Base-by-base conservation (phyloP, 73 alveolate genomes). In the Blepharisma japonicum region DNA sequence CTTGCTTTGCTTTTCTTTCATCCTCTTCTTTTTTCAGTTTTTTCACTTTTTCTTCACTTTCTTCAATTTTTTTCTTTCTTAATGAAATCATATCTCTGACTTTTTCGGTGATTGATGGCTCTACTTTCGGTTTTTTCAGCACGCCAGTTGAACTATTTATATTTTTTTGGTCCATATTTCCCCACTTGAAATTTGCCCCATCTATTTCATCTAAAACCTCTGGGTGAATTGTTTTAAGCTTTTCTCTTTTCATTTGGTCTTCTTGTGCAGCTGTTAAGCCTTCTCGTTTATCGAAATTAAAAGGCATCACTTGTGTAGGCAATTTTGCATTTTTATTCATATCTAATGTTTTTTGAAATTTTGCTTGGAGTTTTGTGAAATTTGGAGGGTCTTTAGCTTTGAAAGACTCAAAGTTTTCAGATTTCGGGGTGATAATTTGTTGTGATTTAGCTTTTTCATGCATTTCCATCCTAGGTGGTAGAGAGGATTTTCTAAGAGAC, bases 401-500 rank as follows among this genome's bases (percentile, higher is more conserved):
- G 6, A 83, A 81, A n/a, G 91, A 70, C 6, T 89, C 71, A 79
- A 89, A 89, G 51, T 85, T 79, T 56, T 84, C 80, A 90, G 90
- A 77, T 71, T 83, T 79, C 83, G 55, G 83, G 7, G 72, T 55
- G 18, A 9, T 45, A 18, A 71, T 49, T 68, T 82, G 74, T 18
- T 11, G 79, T 71, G 92, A 86, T 83, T 84, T 93, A 49, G 83
- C 83, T 77, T 89, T 74, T 78, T 94, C 98, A 87, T 96, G 95
- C 94, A 86, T 89, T 80, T 94, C 98, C 99, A 96, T 96, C 70
- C 99, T 82, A n/a, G 98, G 97, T 9, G 99, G 99, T 74, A 96
- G 86, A 14, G 90, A 86, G 6, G 99, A 92, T 66, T 84, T 86
- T 48, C 94, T 81, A 61, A 87, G 84, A 14, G 94, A 79, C 25